These are phyloP conservation scores for Penicillium canescens DNA, from an alignment of 495 filamentous ascomycete genomes.

Conservation along the genomic window DNA sequence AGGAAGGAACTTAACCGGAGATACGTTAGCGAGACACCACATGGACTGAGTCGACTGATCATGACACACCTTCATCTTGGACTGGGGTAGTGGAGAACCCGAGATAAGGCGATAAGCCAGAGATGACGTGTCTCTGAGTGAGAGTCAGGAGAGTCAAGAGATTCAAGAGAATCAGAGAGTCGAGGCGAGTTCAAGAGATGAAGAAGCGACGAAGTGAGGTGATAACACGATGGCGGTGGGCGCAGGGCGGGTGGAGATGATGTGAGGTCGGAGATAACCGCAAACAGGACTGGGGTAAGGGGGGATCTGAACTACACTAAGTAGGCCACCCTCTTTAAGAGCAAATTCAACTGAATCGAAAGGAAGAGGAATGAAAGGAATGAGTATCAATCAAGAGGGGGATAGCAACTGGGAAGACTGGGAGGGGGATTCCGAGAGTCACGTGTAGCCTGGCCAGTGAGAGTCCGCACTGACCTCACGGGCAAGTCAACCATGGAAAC, in stretches of 20 bases:
- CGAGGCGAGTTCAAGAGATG: not conserved
- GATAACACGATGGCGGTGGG: slow-evolving; percentile 19
- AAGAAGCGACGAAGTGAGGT: slow-evolving; percentile 5
- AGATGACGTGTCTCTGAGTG: slow-evolving; percentile 3
- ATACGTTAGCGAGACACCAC: not conserved
- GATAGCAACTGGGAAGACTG: not conserved
- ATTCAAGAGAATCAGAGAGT: too few species aligned
- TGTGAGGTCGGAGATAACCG: slow-evolving; percentile 22
- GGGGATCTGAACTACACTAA: slow-evolving; percentile 5
- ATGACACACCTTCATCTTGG: slow-evolving; percentile 28
- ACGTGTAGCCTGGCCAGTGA: slow-evolving; percentile 47
- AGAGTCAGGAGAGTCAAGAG: not conserved
- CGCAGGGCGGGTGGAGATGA: slow-evolving; percentile 24
- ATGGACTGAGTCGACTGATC: slow-evolving; percentile 6
- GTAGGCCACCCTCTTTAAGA: not conserved
- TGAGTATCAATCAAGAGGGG: not conserved
- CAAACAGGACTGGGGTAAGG: slow-evolving; percentile 16
- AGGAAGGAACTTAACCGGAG: slow-evolving; percentile 73
- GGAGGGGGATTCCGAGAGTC: slow-evolving; percentile 33
- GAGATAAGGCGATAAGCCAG: slow-evolving; percentile 6
- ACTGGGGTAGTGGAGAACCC: slow-evolving; percentile 4
- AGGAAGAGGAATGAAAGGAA: not conserved
- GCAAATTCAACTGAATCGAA: not conserved
- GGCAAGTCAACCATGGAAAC: slow-evolving; percentile 21
- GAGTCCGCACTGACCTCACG: slow-evolving; percentile 45